A percentile compares a stretch with the other conserved stretches of the same genome.
Conservation (phyloP, 1,139 yeast species). For the Diutina pseudorugosa region DNA sequence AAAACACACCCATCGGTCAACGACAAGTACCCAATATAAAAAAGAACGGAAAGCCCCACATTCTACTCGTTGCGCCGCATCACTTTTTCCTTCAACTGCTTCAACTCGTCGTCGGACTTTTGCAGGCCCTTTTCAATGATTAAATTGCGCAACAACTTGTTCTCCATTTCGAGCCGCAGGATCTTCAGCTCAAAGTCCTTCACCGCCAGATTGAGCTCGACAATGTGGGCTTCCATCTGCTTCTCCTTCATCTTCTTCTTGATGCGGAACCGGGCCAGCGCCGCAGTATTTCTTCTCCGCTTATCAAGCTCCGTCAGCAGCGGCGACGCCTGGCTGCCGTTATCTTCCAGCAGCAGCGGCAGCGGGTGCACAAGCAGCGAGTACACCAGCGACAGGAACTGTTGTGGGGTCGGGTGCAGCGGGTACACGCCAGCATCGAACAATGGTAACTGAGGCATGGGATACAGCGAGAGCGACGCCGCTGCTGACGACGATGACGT, state of each 20-base stretch:
- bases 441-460: neutral
- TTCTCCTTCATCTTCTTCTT: slow-evolving; percentile 77
- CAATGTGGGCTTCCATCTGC: slow-evolving; percentile 63
- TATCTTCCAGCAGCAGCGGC: slow-evolving; percentile 3
- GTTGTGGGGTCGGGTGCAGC: neutral
- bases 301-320: slow-evolving; percentile 26
- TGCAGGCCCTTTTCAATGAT: slow-evolving; percentile 54
- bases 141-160: slow-evolving; percentile 50
- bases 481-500: neutral
- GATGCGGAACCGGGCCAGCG: slow-evolving; percentile 68
- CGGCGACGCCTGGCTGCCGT: neutral
- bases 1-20: neutral
- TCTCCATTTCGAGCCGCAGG: slow-evolving; percentile 48
- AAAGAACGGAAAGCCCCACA: too few relatives aligned
- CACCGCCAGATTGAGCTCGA: slow-evolving; percentile 51
- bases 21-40: neutral
- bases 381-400: neutral
- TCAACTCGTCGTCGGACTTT: slow-evolving; percentile 29
- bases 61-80: neutral
- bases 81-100: slow-evolving; percentile 18
- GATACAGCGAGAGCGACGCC: neutral
- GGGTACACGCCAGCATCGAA: neutral
- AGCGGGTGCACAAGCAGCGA: neutral
- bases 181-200: slow-evolving; percentile 37
- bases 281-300: slow-evolving; percentile 68